Conservation (phyloP, 352 stramenopile species). For the Phytopythium helicoides region DNA sequence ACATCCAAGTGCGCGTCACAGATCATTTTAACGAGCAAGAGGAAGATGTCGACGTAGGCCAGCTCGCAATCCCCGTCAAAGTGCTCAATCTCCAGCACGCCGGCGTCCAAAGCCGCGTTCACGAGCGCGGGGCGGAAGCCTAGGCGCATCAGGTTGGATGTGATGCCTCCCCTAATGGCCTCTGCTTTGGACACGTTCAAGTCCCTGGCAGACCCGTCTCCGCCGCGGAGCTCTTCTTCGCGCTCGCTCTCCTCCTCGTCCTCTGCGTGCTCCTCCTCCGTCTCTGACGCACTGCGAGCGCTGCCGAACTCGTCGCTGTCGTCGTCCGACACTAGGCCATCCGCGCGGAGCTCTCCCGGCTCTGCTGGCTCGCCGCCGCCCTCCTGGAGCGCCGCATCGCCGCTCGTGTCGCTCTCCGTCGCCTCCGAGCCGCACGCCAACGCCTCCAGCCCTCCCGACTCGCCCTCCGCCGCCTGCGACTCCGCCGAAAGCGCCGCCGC, state of each 20-base stretch:
- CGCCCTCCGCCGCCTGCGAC: too few relatives aligned
- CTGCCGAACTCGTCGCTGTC: background rate
- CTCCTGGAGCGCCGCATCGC: background rate
- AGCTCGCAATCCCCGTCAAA: constrained; percentile 73
- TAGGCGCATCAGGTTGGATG: constrained; percentile 39
- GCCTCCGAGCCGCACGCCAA: too few relatives aligned
- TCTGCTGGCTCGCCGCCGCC: background rate
- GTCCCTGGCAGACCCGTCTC: constrained; percentile 43
- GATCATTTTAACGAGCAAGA: constrained; percentile 71
- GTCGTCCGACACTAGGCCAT: background rate
- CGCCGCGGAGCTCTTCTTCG: background rate
- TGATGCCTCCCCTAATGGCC: constrained; percentile 57
- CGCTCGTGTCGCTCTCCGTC: constrained; percentile 3
- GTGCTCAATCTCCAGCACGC: constrained; percentile 59
- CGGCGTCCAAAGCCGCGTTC: constrained; percentile 48
- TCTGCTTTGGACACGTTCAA: constrained; percentile 66
- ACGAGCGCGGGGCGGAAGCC: constrained; percentile 47
- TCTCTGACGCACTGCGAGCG: background rate
- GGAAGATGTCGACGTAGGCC: constrained; percentile 81
- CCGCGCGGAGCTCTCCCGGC: background rate
- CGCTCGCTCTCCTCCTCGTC: background rate
- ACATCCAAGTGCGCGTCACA: constrained; percentile 66
- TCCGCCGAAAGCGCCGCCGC: too few relatives aligned
- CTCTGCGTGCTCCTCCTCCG: background rate
- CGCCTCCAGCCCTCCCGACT: too few relatives aligned